Base-by-base conservation (phyloP, 495 filamentous ascomycete genomes). In the Penicillium longicatenatum region DNA sequence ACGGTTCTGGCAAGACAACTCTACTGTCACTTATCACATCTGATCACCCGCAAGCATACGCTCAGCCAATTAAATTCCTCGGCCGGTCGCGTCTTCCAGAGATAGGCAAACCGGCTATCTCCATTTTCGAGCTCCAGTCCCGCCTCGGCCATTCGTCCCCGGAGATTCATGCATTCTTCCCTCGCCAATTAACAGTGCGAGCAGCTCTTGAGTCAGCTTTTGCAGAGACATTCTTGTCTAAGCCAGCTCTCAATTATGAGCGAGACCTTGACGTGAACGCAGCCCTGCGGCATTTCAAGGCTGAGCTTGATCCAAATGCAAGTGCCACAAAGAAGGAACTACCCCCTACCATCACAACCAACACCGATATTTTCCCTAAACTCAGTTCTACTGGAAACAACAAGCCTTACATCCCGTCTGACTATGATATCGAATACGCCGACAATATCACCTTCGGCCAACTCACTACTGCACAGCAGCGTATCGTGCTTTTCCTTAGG, bases 11-110 rank as follows among this genome's bases (percentile, higher is more conserved):
- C 48, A 98, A 98, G 73, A 98, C 94, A 0, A 98, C 94, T 0
- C 78, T 98, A 49, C 81, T 97, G 16, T 94, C 92, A 2, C 78
- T 98, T 14, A 89, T 98, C 59, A 94, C 90, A 35, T 97, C 93
- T 4, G 94, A 98, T 67, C 94, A 98, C 59, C 94, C 94, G 0
- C 92, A 97, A 69, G 84, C 93, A 2, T 98, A 98, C 70, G 91
- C 91, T 3, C 82, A 89, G 22, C 93, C 93, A 16, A 87, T 98
- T 49, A 84, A 83, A 58, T 76, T 97, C 37, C 97, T 98, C 60
- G 90, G 91, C 2, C 86, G 86, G 21, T 87, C 87, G 44, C 84
- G 94, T 9, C 80, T 97, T 3, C 92, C 93, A 1, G 81, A 86
- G 49, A 79, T 79, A 0, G 92, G 89, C 14, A 64, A 83, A 49